These are phyloP conservation scores for Calonectria crousiana DNA, from an alignment of 2,329 filamentous ascomycete species.

Conservation along the genomic window DNA sequence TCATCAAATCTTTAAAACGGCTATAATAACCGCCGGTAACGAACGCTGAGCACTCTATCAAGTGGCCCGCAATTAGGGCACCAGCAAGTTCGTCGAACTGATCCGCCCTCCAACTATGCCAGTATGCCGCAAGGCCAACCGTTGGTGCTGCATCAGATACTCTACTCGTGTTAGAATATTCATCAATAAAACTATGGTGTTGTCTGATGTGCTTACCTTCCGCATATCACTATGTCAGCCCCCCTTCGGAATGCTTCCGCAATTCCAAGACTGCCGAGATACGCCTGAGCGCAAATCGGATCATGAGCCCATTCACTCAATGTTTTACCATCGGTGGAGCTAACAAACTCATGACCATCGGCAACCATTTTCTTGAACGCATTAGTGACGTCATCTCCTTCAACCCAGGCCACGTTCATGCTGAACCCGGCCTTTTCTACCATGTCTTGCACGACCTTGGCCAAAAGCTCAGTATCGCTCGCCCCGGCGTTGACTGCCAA, in stretches of 20 bases:
- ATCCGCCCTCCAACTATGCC: constrained; percentile 23
- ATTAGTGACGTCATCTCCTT: constrained; percentile 53
- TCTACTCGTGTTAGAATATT: constrained; percentile 49
- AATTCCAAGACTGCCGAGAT: constrained; percentile 63
- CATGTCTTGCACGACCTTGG: constrained; percentile 67
- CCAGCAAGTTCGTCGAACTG: constrained; percentile 25
- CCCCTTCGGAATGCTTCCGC: constrained; percentile 52
- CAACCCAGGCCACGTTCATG: constrained; percentile 53
- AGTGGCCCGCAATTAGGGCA: constrained; percentile 22
- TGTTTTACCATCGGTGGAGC: constrained; percentile 30
- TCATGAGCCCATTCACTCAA: constrained; percentile 24
- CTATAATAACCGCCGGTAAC: constrained; percentile 28
- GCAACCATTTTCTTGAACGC: constrained; percentile 43
- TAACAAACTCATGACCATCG: constrained; percentile 43
- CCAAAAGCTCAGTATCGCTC: constrained; percentile 48
- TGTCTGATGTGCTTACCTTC: constrained; percentile 46
- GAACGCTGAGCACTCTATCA: constrained; percentile 29
- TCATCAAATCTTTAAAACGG: constrained; percentile 24
- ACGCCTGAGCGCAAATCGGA: constrained; percentile 57
- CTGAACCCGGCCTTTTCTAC: constrained; percentile 62
- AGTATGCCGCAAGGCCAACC: constrained; percentile 24
- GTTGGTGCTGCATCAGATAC: constrained; percentile 61
- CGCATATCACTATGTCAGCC: constrained; percentile 58
- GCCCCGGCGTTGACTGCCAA: constrained; percentile 54
- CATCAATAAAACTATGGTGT: neutral